A percentile compares a stretch with the other conserved stretches of the same genome.
These are phyloP conservation scores for Thalia dealbata DNA, from an alignment of 176 grass and related monocot genomes.

Conservation along the genomic window DNA sequence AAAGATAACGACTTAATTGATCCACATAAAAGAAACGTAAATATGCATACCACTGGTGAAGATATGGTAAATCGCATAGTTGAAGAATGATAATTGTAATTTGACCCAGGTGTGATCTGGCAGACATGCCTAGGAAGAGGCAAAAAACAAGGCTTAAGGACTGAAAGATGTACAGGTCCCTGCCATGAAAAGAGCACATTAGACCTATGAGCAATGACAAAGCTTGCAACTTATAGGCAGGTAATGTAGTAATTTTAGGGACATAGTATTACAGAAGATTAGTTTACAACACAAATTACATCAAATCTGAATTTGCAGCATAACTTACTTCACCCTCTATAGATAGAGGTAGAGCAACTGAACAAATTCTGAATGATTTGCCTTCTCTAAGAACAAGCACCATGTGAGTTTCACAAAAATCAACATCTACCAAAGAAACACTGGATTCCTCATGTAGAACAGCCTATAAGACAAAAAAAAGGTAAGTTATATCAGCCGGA, in stretches of 20 bases:
- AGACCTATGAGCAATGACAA: background rate
- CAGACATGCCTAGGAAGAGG: constrained; percentile 81
- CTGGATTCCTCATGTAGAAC: constrained; percentile 53
- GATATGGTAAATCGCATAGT: constrained; percentile 84
- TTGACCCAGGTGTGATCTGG: constrained; percentile 69
- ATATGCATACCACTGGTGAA: constrained; percentile 64
- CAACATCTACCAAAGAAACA: constrained; percentile 55
- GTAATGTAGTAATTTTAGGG: background rate
- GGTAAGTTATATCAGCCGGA: constrained; percentile 17
- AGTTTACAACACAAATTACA: constrained; percentile 5
- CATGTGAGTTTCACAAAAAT: constrained; percentile 91
- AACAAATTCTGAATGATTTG: constrained; percentile 57
- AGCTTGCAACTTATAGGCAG: background rate
- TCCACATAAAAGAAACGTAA: background rate
- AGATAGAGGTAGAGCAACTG: constrained; percentile 52
- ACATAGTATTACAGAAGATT: background rate
- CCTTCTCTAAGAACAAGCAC: constrained; percentile 71
- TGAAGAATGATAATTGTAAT: constrained; percentile 88
- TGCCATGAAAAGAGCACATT: constrained; percentile 24
- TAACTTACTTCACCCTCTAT: constrained; percentile 44
- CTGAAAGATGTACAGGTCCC: constrained; percentile 53
- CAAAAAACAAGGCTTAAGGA: constrained; percentile 49
- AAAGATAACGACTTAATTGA: background rate
- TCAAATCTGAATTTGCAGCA: constrained; percentile 1
- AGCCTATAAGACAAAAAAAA: constrained; percentile 36